Conservation (phyloP, 495 filamentous ascomycete genomes). For the Annulohypoxylon stygium region DNA sequence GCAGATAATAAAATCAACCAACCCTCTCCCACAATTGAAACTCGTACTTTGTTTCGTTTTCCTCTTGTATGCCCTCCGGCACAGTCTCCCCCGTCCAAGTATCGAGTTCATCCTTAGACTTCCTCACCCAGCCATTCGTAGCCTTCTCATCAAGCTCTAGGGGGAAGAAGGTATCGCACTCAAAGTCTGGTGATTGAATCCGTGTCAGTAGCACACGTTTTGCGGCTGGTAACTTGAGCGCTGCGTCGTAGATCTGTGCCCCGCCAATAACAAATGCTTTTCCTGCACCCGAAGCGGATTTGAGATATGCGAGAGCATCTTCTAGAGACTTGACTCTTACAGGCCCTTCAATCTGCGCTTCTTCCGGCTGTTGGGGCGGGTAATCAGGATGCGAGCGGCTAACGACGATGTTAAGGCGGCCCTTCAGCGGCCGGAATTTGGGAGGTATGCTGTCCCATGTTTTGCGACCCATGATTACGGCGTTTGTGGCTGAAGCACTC, state of each 20-base stretch:
- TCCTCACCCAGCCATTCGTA: slow-evolving; percentile 63
- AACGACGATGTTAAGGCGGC: slow-evolving; percentile 82
- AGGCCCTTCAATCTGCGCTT: slow-evolving; percentile 27
- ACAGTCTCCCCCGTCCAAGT: slow-evolving; percentile 71
- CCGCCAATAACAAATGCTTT: slow-evolving; percentile 91
- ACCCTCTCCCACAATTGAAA: slow-evolving; percentile 74
- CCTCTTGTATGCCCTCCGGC: slow-evolving; percentile 62
- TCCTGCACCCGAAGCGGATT: slow-evolving; percentile 45
- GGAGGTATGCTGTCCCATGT: slow-evolving; percentile 90
- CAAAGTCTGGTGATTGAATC: slow-evolving; percentile 71
- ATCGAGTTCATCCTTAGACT: slow-evolving; percentile 63
- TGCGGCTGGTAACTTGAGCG: slow-evolving; percentile 65
- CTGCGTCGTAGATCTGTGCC: slow-evolving; percentile 81
- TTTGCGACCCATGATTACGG: slow-evolving; percentile 96
- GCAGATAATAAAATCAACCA: slow-evolving; percentile 43
- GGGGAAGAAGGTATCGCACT: slow-evolving; percentile 92
- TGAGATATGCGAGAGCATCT: slow-evolving; percentile 64
- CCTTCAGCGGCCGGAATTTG: slow-evolving; percentile 81
- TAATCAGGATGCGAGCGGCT: slow-evolving; percentile 59
- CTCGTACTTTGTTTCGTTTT: slow-evolving; percentile 70
- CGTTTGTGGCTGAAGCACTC: slow-evolving; percentile 66
- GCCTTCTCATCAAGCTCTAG: slow-evolving; percentile 63
- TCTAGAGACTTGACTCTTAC: slow-evolving; percentile 64
- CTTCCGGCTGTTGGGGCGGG: slow-evolving; percentile 5
- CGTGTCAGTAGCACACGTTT: slow-evolving; percentile 73